Base-by-base conservation (phyloP, 805 yeast species). In the Suhomyces tanzawaensis region DNA sequence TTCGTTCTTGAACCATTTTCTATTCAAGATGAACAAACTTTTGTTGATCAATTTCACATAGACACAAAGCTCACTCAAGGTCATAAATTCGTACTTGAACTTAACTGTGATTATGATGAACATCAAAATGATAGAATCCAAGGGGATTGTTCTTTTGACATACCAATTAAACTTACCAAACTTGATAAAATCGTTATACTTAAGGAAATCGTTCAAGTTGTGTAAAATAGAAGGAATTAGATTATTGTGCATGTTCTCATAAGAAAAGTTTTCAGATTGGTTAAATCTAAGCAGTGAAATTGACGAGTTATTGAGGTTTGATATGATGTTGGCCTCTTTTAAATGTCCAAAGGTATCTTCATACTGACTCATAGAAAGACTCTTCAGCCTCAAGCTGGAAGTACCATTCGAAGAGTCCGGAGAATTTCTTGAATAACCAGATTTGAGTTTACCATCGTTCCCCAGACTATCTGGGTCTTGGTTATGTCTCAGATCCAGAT, bases 151-250 rank as follows among this genome's bases (percentile, higher is more conserved):
- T 31, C 81, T 64, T 49, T 78, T 72, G 34, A 78, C 66, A 45
- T 77, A 79, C 84, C 84, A 79, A 47, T 78, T 79, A 53, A 64
- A 79, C 39, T 71, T 68, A 4, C 77, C 77, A 51, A 71, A 75
- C 35, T 72, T 68, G 40, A 71, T 68, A 47, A 74, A 74, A 45
- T 76, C 74, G 40, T 73, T 72, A 45, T 74, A 69, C 51, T 73
- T 71, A 42, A 75, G 56, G 48, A 78, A 79, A 41, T 76, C 77
- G 47, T 74, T 74, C 45, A 79, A 57, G 45, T 76, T 77, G 47
- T 79, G 83, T 31, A 79, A 49, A 8, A 79, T 65, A 1, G 80
- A 70, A 1, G 84, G 82, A 25, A 79, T 66, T 42, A 79, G 55
- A 53, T 77, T 78, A 45, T 66, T 73, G 14, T 72, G 65, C 41